Base-by-base conservation (phyloP, 352 stramenopile genomes). In the Phytophthora melonis region DNA sequence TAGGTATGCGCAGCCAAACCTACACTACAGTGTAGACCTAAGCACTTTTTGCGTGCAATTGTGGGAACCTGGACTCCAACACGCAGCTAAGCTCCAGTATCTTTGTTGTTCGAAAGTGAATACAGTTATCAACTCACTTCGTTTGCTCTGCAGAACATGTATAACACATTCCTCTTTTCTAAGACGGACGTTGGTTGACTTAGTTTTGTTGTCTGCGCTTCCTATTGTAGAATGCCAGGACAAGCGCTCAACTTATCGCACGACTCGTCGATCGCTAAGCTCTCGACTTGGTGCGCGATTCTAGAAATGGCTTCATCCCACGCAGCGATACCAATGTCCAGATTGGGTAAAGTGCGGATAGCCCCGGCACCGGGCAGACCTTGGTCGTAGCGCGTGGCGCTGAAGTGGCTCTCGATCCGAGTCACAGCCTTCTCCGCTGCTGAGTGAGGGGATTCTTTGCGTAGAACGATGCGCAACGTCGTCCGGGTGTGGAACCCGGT, bases 251-350 rank as follows among this genome's bases (percentile, higher is more conserved):
- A 11, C 30, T 63, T 58, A 19, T 63, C n/a, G 18, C 43, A 66
- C 7, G 64, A 63, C 0, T 75, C 64, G 39, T 80, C 69, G 5
- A 80, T 62, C 39, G 63, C 55, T 41, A 80, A 45, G 25, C 52
- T 75, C 63, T 80, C 74, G 13, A 80, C 67, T 58, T 72, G 74
- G 23, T 68, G 41, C 25, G 55, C 47, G 21, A 78, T 72, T 23
- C 36, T 43, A 58, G 65, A 64, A 30, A 70, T 70, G 4, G 58
- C 34, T 59, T 69, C 70, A 18, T 70, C 70, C 70, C 70, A 77
- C 7, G 18, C 54, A 32, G 66, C 52, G 41, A 73, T 32, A 11
- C 65, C 70, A 10, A 55, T 18, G 19, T 68, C 52, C 27, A 77
- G 5, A 14, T 66, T 77, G 6, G 45, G 10, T 8, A 53, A 19